A percentile compares a stretch with the other conserved stretches of the same genome.
Conservation (phyloP, 257 asterid species). For the Thymus mandschuricus region DNA sequence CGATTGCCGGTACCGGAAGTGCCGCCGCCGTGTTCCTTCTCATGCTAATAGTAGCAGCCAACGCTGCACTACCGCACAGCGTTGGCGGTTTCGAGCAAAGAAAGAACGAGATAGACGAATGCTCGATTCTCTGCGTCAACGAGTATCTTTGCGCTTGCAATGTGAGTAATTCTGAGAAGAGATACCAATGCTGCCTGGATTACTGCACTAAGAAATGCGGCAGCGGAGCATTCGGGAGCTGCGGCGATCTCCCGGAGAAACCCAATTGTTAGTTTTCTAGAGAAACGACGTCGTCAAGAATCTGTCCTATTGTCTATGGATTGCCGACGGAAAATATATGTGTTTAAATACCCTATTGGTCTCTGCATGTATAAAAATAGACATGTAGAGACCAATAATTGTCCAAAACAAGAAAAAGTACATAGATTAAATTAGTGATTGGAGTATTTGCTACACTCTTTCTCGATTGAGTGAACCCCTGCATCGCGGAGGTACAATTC, state of each 20-base stretch:
- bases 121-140: slow-evolving; percentile 6
- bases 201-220: background rate
- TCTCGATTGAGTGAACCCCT: no score
- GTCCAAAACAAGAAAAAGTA: no score
- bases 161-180: background rate
- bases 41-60: background rate
- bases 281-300: background rate
- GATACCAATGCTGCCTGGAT: background rate
- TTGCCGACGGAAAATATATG: no score
- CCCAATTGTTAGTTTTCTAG: slow-evolving; percentile 5
- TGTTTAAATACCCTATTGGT: no score
- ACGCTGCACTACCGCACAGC: background rate
- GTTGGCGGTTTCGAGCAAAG: background rate
- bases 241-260: slow-evolving; percentile 10
- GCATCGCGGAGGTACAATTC: no score
- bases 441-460: no score
- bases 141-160: slow-evolving; percentile 10
- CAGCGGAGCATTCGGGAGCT: background rate
- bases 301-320: no score
- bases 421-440: no score
- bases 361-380: no score
- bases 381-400: no score
- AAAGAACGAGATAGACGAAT: slow-evolving; percentile 7
- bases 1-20: background rate
- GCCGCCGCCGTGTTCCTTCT: slow-evolving; percentile 1